These are phyloP conservation scores for Vanderwaltozyma yarrowii DNA, from an alignment of 805 yeast species.

Conservation along the genomic window DNA sequence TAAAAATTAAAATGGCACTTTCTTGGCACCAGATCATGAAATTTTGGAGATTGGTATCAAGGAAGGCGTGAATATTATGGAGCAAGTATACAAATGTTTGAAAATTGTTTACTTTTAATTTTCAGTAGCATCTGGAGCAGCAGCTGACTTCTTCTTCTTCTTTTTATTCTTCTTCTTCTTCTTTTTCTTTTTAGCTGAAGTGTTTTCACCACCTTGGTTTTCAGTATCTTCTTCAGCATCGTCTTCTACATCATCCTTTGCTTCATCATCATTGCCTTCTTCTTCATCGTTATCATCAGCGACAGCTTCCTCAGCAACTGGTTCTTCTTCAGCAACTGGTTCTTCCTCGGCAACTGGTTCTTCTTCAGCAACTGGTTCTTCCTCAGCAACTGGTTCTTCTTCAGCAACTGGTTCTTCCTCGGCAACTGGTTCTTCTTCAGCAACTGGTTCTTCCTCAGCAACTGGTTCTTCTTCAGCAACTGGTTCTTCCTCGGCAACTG, in stretches of 20 bases:
- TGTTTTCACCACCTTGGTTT: conserved; percentile 4
- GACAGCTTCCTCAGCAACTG: conserved; percentile 2
- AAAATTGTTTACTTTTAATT: too few relatives aligned
- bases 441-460: conserved; percentile 4
- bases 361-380: conserved; percentile 5
- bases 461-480: conserved; percentile 4
- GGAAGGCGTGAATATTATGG: too few relatives aligned
- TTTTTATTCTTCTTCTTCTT: background rate
- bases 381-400: conserved; percentile 5
- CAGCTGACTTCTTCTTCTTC: conserved; percentile 1
- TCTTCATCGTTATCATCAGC: conserved; percentile 3
- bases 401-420: conserved; percentile 4
- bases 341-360: conserved; percentile 1
- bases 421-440: conserved; percentile 4
- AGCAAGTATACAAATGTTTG: too few relatives aligned
- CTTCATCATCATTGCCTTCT: conserved; percentile 3
- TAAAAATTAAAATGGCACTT: too few relatives aligned
- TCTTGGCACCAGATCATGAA: too few relatives aligned
- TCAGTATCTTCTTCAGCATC: conserved; percentile 2
- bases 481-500: conserved; percentile 5
- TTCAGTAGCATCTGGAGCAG: background rate
- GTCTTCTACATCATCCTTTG: conserved; percentile 2
- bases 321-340: conserved; percentile 1
- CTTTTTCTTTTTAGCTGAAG: conserved; percentile 3
- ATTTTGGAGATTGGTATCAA: too few relatives aligned